Evolutionary conservation across 768 basidiomycete genomes (phyloP), one percentile per base, ranked within the genome.

Genomic region (Leccinellum rugosiceps): DNA sequence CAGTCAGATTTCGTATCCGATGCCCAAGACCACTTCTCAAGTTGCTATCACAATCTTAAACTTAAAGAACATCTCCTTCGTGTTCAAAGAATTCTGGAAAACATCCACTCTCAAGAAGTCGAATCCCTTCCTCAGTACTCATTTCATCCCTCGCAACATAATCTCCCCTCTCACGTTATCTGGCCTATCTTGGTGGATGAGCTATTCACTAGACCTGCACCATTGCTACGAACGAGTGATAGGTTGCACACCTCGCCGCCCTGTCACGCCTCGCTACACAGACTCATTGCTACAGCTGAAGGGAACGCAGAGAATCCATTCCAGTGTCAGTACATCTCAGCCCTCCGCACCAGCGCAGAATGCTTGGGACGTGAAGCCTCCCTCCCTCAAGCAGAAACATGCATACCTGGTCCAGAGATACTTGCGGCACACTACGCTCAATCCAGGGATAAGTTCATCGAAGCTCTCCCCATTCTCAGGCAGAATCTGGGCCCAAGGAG

Each of bases 401-500:
- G 3, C 9, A 50, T 47, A 23, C 58, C 61, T 19, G 41, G 34
- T 2, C 4, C 11, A 2, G 41, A 55, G 43, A 31, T 15, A 9
- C 58, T 71, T 7, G 3, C 26, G 19, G 35, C 10, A 3, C 47
- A 67, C 47, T 61, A 69, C 25, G 6, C 10, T 25, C 38, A 11
- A 10, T 63, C 57, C 46, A 60, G 49, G 46, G 21, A n/a, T 3
- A 44, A 17, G 28, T 68, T 61, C 31, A 15, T 25, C 1, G 7
- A 52, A 4, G 28, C 15, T 2, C 44, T 58, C 3, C 9, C 15
- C 3, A 1, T 15, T 26, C 13, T 72, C 49, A 30, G 28, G 31
- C 21, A 52, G 3, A 4, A 23, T 31, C 59, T 65, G 48, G 63
- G 11, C 55, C 64, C 72, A 2, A 46, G 14, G 26, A 66, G 47